Conservation (phyloP, 768 basidiomycete species). For the Tubosaeta sp. region DNA sequence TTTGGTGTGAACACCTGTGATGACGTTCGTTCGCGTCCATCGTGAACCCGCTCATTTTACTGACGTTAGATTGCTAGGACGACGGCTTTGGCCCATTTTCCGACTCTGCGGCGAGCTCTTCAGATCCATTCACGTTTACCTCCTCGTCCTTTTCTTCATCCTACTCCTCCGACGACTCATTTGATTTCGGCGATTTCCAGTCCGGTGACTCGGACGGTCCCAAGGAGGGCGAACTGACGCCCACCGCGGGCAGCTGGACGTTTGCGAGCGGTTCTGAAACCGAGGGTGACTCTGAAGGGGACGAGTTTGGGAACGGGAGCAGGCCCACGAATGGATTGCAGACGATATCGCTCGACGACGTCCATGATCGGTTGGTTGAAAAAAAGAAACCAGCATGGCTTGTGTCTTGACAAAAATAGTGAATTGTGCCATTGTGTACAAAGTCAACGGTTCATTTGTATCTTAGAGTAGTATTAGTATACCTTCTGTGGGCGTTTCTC, state of each 20-base stretch:
- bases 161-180: conserved; percentile 64
- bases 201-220: conserved; percentile 31
- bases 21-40: conserved; percentile 38
- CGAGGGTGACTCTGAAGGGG: conserved; percentile 30
- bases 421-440: background rate
- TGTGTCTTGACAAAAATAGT: background rate
- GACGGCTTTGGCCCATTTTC: conserved; percentile 82
- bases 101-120: conserved; percentile 43
- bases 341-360: conserved; percentile 26
- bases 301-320: conserved; percentile 25
- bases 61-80: conserved; percentile 31
- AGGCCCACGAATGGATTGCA: conserved; percentile 18
- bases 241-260: conserved; percentile 69
- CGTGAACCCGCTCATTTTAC: background rate
- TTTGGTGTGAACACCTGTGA: conserved; percentile 45
- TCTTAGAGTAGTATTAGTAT: background rate
- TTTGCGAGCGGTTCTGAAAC: conserved; percentile 44
- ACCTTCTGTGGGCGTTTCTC: background rate
- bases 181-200: conserved; percentile 81
- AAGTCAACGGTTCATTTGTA: background rate
- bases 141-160: conserved; percentile 44
- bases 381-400: conserved; percentile 16
- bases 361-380: conserved; percentile 23
- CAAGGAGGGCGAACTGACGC: conserved; percentile 47
- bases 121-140: conserved; percentile 52